These are phyloP conservation scores for Colletotrichum caudatum DNA, from an alignment of 2,329 filamentous ascomycete genomes.

Conservation along the genomic window DNA sequence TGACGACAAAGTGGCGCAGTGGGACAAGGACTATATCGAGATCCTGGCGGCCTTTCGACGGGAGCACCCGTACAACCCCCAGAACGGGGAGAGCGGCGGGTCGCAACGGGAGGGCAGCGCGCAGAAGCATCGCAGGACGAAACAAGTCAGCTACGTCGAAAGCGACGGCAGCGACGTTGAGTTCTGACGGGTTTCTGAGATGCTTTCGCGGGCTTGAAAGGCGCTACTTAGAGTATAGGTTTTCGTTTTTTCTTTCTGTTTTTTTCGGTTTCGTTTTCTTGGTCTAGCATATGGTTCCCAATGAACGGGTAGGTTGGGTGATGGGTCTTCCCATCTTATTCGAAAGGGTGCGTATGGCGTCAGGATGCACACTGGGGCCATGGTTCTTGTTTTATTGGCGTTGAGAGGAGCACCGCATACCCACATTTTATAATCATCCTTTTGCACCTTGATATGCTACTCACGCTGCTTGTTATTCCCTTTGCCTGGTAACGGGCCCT, in stretches of 20 bases:
- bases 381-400: slow-evolving; percentile 20
- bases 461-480: background rate
- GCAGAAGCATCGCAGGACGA: slow-evolving; percentile 52
- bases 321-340: slow-evolving; percentile 13
- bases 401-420: slow-evolving; percentile 35
- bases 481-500: background rate
- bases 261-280: background rate
- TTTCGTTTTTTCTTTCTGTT: background rate
- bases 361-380: slow-evolving; percentile 6
- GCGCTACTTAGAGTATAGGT: background rate
- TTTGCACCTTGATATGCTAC: background rate
- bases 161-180: slow-evolving; percentile 48
- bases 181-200: slow-evolving; percentile 22
- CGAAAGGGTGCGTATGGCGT: slow-evolving; percentile 1
- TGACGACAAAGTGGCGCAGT: slow-evolving; percentile 72
- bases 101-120: slow-evolving; percentile 29
- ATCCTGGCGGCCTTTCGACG: slow-evolving; percentile 65
- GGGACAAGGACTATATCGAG: slow-evolving; percentile 76
- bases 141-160: slow-evolving; percentile 54
- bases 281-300: background rate
- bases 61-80: slow-evolving; percentile 61
- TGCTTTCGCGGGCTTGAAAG: background rate
- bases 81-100: slow-evolving; percentile 43
- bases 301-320: background rate
- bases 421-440: slow-evolving; percentile 11